Evolutionary conservation across 768 basidiomycete species (phyloP).

Genomic region (Phylloporus rhodoxanthus): DNA sequence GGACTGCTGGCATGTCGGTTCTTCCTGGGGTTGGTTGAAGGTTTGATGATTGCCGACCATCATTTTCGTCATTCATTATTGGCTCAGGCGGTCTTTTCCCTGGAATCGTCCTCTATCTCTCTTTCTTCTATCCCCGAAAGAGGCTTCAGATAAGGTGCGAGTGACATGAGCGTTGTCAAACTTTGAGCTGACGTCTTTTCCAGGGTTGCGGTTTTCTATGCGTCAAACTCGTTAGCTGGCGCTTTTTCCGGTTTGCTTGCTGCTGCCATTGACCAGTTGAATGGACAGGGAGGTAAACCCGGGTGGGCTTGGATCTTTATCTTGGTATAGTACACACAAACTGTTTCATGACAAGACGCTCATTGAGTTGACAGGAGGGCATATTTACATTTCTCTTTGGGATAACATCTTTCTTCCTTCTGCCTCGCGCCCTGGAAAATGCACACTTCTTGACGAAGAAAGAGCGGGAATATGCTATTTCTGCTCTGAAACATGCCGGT

Average conservation of each 20-base stretch:
- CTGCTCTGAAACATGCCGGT: slow-evolving; percentile 17
- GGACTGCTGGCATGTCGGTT: slow-evolving; percentile 50
- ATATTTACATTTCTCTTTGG: slow-evolving; percentile 59
- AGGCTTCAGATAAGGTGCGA: slow-evolving; percentile 22
- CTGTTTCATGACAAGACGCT: neutral
- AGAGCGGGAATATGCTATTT: slow-evolving; percentile 45
- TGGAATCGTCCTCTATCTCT: slow-evolving; percentile 54
- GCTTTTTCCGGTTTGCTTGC: slow-evolving; percentile 64
- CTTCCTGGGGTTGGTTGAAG: slow-evolving; percentile 56
- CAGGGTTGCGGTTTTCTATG: slow-evolving; percentile 37
- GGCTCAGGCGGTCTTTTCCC: slow-evolving; percentile 49
- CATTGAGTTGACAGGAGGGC: slow-evolving; percentile 40
- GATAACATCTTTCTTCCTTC: slow-evolving; percentile 41
- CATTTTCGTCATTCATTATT: slow-evolving; percentile 2
- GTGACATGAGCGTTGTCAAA: neutral
- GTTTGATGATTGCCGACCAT: slow-evolving; percentile 23
- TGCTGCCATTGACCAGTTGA: slow-evolving; percentile 50
- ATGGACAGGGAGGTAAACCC: slow-evolving; percentile 43
- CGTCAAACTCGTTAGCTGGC: slow-evolving; percentile 47
- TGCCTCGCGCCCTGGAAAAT: slow-evolving; percentile 39
- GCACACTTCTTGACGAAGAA: slow-evolving; percentile 47
- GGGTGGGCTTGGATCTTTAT: slow-evolving; percentile 66
- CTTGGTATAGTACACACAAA: slow-evolving; percentile 26
- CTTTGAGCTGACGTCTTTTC: neutral
- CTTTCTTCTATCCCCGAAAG: slow-evolving; percentile 39